These are phyloP conservation scores for Porcisia hertigi DNA, from an alignment of 208 protist genomes.

Conservation along the genomic window DNA sequence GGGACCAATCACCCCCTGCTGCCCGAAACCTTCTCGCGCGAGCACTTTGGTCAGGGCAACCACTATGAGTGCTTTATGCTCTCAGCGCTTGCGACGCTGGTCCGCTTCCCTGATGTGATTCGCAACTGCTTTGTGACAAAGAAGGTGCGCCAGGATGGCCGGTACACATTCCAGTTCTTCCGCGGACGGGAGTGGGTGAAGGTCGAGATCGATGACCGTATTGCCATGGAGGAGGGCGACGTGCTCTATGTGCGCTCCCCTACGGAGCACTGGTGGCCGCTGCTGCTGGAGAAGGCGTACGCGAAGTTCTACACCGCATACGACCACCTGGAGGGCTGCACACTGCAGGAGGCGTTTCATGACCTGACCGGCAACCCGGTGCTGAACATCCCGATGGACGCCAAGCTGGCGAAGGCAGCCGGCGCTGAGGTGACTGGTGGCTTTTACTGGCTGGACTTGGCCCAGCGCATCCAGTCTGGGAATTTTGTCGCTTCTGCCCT, in stretches of 20 bases:
- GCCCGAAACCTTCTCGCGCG: conserved; percentile 54
- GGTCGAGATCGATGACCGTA: conserved; percentile 79
- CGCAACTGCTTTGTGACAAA: conserved; percentile 83
- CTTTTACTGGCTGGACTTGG: conserved; percentile 67
- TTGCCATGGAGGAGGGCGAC: conserved; percentile 59
- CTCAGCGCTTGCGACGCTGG: conserved; percentile 63
- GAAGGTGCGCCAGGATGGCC: conserved; percentile 75
- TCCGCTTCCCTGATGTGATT: conserved; percentile 74
- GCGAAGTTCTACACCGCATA: conserved; percentile 89
- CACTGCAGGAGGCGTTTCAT: conserved; percentile 72
- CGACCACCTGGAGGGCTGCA: conserved; percentile 74
- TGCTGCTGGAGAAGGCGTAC: conserved; percentile 91
- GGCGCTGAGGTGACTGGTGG: conserved; percentile 46
- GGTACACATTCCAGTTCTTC: conserved; percentile 88
- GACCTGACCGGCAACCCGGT: conserved; percentile 86
- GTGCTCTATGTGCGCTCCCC: conserved; percentile 70
- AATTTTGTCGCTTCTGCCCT: conserved; percentile 58
- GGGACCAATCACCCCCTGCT: conserved; percentile 61
- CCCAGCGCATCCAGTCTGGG: conserved; percentile 58
- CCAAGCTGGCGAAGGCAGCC: conserved; percentile 67
- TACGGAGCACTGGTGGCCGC: conserved; percentile 78
- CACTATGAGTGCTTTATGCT: conserved; percentile 89
- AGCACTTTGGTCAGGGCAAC: conserved; percentile 78
- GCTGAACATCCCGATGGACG: conserved; percentile 67
- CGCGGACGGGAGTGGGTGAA: conserved; percentile 73